phyloP scores from a whole-genome alignment of 2,329 filamentous ascomycete genomes.

The Eutypa lata region DNA sequence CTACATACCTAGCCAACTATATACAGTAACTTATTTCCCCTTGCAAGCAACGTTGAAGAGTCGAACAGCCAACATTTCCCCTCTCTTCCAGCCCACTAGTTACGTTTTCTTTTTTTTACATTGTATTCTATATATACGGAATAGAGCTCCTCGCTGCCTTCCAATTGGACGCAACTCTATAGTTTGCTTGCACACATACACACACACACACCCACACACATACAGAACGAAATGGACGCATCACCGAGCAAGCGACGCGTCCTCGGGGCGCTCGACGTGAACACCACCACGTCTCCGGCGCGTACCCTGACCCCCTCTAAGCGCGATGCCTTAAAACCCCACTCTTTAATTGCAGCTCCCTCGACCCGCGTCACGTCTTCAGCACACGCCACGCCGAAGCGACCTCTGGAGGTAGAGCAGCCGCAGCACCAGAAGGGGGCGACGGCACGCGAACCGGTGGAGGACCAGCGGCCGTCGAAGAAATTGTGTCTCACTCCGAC shows the following conservation, averaged over 20 bases:
- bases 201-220: too few species aligned
- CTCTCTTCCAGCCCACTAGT: too few species aligned
- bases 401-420: slow-evolving; percentile 9
- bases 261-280: slow-evolving; percentile 24
- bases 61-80: too few species aligned
- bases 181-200: too few species aligned
- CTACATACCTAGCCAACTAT: too few species aligned
- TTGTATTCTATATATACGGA: too few species aligned
- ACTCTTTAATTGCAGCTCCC: not conserved
- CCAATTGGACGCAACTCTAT: too few species aligned
- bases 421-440: not conserved
- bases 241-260: slow-evolving; percentile 28
- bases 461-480: slow-evolving; percentile 13
- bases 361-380: not conserved
- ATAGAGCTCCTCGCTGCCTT: too few species aligned
- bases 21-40: too few species aligned
- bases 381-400: slow-evolving; percentile 3
- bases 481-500: slow-evolving; percentile 15
- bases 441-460: slow-evolving; percentile 5
- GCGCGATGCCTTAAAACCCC: slow-evolving; percentile 8
- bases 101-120: too few species aligned
- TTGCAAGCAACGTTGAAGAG: too few species aligned
- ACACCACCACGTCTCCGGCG: slow-evolving; percentile 11
- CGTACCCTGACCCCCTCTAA: slow-evolving; percentile 13
- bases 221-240: slow-evolving; percentile 17